phyloP scores from a whole-genome alignment of 164 flowering plant species.

The Piper betle region DNA sequence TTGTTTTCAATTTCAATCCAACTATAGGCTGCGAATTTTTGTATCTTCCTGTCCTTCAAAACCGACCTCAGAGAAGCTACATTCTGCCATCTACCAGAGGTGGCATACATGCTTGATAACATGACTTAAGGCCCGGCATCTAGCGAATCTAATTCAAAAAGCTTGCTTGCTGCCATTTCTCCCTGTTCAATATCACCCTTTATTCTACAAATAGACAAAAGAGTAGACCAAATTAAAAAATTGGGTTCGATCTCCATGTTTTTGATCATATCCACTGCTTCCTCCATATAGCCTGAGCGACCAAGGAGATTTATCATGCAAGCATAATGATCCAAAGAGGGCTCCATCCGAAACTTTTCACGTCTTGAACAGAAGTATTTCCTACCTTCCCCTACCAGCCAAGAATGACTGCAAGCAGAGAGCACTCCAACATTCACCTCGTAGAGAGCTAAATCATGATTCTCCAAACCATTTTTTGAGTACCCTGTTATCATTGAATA shows the following conservation, averaged over 20 bases:
- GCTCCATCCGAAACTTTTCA: slow-evolving; percentile 27
- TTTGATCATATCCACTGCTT: slow-evolving; percentile 30
- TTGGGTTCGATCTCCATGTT: slow-evolving; percentile 31
- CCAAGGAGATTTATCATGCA: slow-evolving; percentile 52
- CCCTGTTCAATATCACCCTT: slow-evolving; percentile 28
- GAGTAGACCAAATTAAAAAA: slow-evolving; percentile 40
- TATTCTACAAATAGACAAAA: slow-evolving; percentile 31
- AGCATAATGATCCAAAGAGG: slow-evolving; percentile 41
- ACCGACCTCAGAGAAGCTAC: slow-evolving; percentile 36
- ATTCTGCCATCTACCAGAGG: slow-evolving; percentile 37
- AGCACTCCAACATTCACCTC: slow-evolving; percentile 45
- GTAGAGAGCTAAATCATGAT: slow-evolving; percentile 36
- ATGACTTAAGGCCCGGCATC: slow-evolving; percentile 43
- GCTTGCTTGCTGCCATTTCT: slow-evolving; percentile 35
- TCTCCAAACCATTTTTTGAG: slow-evolving; percentile 39
- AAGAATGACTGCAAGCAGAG: slow-evolving; percentile 27
- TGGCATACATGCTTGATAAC: slow-evolving; percentile 56
- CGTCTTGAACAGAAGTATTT: slow-evolving; percentile 31
- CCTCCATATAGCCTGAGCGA: slow-evolving; percentile 24
- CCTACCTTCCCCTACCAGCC: slow-evolving; percentile 32
- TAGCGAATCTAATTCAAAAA: slow-evolving; percentile 34
- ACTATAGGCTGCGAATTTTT: slow-evolving; percentile 43
- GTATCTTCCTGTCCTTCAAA: slow-evolving; percentile 34
- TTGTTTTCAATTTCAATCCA: slow-evolving; percentile 36
- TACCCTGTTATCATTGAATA: slow-evolving; percentile 25